Evolutionary conservation across 768 basidiomycete species (phyloP).

Genomic region (Suillus variegatus): DNA sequence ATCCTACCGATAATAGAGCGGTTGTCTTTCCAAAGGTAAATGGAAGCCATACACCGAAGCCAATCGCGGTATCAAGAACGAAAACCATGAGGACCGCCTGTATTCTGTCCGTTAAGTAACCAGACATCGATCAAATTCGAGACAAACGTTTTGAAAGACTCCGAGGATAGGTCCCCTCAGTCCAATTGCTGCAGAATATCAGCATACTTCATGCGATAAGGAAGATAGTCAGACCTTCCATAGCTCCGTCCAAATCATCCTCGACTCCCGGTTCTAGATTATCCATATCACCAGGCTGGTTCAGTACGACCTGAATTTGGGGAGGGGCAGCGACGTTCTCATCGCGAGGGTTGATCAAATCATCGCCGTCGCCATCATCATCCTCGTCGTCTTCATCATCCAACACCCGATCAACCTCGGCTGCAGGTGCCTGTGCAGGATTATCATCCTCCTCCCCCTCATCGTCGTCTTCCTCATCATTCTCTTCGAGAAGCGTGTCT

Average conservation of each 20-base stretch:
- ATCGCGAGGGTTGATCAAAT: constrained; percentile 32
- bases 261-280: constrained; percentile 70
- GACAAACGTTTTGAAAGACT: constrained; percentile 79
- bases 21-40: constrained; percentile 88
- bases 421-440: constrained; percentile 23
- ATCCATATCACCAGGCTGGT: constrained; percentile 42
- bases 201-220: constrained; percentile 8
- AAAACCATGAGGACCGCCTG: constrained; percentile 88
- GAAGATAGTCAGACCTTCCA: constrained; percentile 64
- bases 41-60: constrained; percentile 80
- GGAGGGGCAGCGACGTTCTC: constrained; percentile 24
- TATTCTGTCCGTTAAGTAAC: constrained; percentile 10
- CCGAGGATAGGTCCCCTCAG: constrained; percentile 82
- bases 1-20: constrained; percentile 72
- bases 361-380: constrained; percentile 36
- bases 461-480: constrained; percentile 36
- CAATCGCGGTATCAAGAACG: constrained; percentile 81
- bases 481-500: constrained; percentile 17
- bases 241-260: constrained; percentile 92
- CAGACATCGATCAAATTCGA: neutral
- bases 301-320: constrained; percentile 19
- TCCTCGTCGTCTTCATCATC: constrained; percentile 37
- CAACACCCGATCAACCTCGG: constrained; percentile 37
- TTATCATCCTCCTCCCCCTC: constrained; percentile 43
- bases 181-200: constrained; percentile 67